Evolutionary conservation across 306 rosid species (phyloP).

Genomic region (Trifolium subterraneum): DNA sequence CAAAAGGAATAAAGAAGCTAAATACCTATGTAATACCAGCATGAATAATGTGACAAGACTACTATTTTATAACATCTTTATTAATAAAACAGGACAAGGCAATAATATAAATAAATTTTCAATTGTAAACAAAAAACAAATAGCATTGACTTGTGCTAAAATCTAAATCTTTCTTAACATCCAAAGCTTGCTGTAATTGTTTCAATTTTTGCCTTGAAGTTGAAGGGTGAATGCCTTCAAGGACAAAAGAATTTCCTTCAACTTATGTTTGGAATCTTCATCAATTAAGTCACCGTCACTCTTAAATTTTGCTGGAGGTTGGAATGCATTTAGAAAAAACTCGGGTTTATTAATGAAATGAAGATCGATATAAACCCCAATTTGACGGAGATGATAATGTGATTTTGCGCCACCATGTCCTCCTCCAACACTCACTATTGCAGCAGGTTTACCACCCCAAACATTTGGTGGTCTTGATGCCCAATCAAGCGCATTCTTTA

Average conservation of each 20-base stretch:
- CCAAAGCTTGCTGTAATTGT: constrained; percentile 5
- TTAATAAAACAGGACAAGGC: background rate
- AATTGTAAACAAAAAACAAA: background rate
- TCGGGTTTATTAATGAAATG: constrained; percentile 97
- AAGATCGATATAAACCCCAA: constrained; percentile 79
- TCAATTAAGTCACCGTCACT: constrained; percentile 59
- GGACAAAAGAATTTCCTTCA: constrained; percentile 63
- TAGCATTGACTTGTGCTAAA: background rate
- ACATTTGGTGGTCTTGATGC: constrained; percentile 71
- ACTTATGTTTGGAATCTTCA: constrained; percentile 46
- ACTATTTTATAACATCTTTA: background rate
- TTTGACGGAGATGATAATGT: constrained; percentile 90
- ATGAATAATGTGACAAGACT: background rate
- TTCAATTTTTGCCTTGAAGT: constrained; percentile 49
- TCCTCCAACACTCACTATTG: constrained; percentile 88
- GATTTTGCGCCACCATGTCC: constrained; percentile 69
- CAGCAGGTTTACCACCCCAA: constrained; percentile 85
- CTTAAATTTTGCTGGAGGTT: constrained; percentile 79
- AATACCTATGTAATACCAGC: no score
- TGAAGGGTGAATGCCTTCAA: constrained; percentile 56
- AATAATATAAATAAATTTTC: background rate
- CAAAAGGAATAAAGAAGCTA: no score
- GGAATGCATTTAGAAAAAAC: constrained; percentile 64
- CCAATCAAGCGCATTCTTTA: constrained; percentile 51
- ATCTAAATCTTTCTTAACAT: constrained; percentile 11